Conservation (phyloP, 805 yeast species). For the Barnettozyma pratensis region DNA sequence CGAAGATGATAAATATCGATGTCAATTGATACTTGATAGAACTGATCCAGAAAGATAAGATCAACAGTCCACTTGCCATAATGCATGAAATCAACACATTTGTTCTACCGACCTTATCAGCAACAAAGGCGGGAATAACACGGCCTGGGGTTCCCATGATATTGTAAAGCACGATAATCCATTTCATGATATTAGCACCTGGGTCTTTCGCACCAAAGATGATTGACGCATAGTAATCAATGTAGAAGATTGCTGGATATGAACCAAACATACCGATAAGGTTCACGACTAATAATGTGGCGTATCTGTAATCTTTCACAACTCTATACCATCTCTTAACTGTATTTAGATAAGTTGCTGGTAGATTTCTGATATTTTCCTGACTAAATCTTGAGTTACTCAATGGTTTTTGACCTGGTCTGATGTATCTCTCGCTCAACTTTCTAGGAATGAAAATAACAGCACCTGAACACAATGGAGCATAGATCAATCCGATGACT, state of each 20-base stretch:
- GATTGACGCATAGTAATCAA: slow-evolving; percentile 20
- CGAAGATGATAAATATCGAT: slow-evolving; percentile 12
- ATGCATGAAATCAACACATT: slow-evolving; percentile 15
- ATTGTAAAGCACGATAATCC: slow-evolving; percentile 18
- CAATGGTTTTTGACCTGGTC: slow-evolving; percentile 9
- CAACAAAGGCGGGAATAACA: slow-evolving; percentile 17
- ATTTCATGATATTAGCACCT: slow-evolving; percentile 8
- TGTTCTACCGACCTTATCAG: slow-evolving; percentile 19
- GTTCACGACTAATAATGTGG: slow-evolving; percentile 11
- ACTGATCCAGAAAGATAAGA: slow-evolving; percentile 17
- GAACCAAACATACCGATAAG: slow-evolving; percentile 21
- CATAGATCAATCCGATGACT: slow-evolving; percentile 18
- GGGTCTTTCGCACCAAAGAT: slow-evolving; percentile 10
- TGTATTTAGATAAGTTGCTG: slow-evolving; percentile 8
- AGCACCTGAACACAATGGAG: slow-evolving; percentile 17
- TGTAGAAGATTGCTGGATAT: slow-evolving; percentile 22
- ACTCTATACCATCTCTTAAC: slow-evolving; percentile 13
- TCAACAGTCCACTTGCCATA: slow-evolving; percentile 5
- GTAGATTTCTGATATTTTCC: slow-evolving; percentile 11
- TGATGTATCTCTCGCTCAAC: slow-evolving; percentile 10
- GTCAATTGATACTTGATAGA: slow-evolving; percentile 13
- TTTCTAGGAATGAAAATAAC: slow-evolving; percentile 15
- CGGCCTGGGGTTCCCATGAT: slow-evolving; percentile 23
- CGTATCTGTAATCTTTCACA: slow-evolving; percentile 6
- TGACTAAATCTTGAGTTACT: slow-evolving; percentile 15